A percentile compares a stretch with the other conserved stretches of the same genome.
These are phyloP conservation scores for Cylindrotheca fusiformis DNA, from an alignment of 108 stramenopile species.

Conservation along the genomic window DNA sequence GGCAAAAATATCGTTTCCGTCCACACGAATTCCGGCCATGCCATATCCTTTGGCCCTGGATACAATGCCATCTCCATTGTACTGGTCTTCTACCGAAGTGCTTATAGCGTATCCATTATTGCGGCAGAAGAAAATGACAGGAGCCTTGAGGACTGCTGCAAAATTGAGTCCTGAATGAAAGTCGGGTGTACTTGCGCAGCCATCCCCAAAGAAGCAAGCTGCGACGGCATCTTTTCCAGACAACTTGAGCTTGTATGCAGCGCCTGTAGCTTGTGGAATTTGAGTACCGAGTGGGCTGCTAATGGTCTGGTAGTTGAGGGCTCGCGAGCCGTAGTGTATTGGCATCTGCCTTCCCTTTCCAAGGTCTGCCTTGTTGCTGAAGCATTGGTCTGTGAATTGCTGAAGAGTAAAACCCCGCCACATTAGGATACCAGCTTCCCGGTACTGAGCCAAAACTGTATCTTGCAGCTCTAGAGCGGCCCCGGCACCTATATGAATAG, in stretches of 20 bases:
- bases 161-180: slow-evolving; percentile 97
- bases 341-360: slow-evolving; percentile 99
- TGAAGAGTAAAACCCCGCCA: slow-evolving; percentile 98
- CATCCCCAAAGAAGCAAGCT: slow-evolving; percentile 96
- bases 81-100: slow-evolving; percentile 93
- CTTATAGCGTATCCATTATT: slow-evolving; percentile 99
- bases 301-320: slow-evolving; percentile 95
- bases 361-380: slow-evolving; percentile 83
- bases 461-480: slow-evolving; percentile 81
- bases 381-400: slow-evolving; percentile 96
- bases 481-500: slow-evolving; percentile 89
- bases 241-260: slow-evolving; percentile 87
- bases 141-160: slow-evolving; percentile 87
- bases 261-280: slow-evolving; percentile 95
- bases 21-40: slow-evolving; percentile 95
- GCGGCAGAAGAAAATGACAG: slow-evolving; percentile 95
- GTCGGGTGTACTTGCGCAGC: slow-evolving; percentile 93
- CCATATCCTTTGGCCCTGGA: slow-evolving; percentile 92
- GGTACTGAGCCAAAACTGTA: slow-evolving; percentile 92
- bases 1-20: slow-evolving; percentile 97
- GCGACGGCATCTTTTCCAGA: slow-evolving; percentile 46
- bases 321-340: slow-evolving; percentile 93
- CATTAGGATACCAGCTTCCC: slow-evolving; percentile 95
- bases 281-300: slow-evolving; percentile 93
- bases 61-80: slow-evolving; percentile 95